Percentiles rank a stretch among this genome's conserved stretches.
These are phyloP conservation scores for Plantago rigida DNA, from an alignment of 305 asterid genomes.

Conservation along the genomic window DNA sequence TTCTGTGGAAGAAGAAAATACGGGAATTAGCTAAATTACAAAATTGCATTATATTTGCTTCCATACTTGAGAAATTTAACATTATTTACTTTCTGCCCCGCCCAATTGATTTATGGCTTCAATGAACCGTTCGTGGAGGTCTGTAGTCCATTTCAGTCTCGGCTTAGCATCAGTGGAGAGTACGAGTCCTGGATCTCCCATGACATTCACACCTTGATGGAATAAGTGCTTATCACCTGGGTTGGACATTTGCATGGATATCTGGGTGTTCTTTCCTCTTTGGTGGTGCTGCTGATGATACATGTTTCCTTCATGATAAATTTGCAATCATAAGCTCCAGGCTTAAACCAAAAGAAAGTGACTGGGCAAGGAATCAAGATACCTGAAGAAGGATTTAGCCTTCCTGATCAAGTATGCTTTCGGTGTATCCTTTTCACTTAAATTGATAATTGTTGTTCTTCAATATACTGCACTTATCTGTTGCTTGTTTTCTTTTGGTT, in stretches of 20 bases:
- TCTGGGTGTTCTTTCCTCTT: slow-evolving; percentile 43
- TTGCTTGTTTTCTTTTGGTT: slow-evolving; percentile 31
- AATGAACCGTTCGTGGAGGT: slow-evolving; percentile 79
- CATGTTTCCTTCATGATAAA: slow-evolving; percentile 39
- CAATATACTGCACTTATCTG: slow-evolving; percentile 30
- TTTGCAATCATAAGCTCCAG: slow-evolving; percentile 28
- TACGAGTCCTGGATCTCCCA: slow-evolving; percentile 81
- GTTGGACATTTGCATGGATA: slow-evolving; percentile 54
- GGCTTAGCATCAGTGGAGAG: slow-evolving; percentile 98
- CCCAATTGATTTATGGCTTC: slow-evolving; percentile 98
- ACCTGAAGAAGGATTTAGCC: slow-evolving; percentile 33
- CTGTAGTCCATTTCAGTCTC: slow-evolving; percentile 93
- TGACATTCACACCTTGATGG: slow-evolving; percentile 52
- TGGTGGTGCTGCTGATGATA: slow-evolving; percentile 55
- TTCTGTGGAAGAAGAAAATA: slow-evolving; percentile 48
- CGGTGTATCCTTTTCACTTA: slow-evolving; percentile 33
- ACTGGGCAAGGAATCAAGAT: slow-evolving; percentile 20
- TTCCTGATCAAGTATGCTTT: slow-evolving; percentile 27
- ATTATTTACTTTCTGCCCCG: slow-evolving; percentile 83
- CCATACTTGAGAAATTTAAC: slow-evolving; percentile 8
- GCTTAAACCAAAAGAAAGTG: slow-evolving; percentile 22
- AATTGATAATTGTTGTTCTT: slow-evolving; percentile 30
- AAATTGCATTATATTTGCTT: slow-evolving; percentile 19
- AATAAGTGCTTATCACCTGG: slow-evolving; percentile 60
- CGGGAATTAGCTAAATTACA: slow-evolving; percentile 26